These are phyloP conservation scores for Eimeria necatrix DNA, from an alignment of 169 alveolate genomes.

Conservation along the genomic window DNA sequence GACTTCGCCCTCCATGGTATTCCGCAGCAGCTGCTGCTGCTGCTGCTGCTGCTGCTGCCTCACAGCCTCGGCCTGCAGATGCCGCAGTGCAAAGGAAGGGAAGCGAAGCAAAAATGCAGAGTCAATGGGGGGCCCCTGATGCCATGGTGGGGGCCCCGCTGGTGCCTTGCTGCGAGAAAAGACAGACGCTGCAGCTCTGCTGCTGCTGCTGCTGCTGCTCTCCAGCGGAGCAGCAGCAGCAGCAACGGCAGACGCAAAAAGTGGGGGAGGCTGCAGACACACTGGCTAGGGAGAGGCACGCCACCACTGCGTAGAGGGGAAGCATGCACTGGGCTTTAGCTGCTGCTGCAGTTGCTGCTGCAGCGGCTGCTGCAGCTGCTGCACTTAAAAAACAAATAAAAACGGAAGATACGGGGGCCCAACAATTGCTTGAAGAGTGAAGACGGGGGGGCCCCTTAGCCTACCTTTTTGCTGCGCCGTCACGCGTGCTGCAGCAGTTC, in stretches of 20 bases:
- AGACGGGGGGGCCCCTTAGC: constrained; percentile 65
- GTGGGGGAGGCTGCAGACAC: constrained; percentile 8
- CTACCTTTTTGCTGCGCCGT: constrained; percentile 45
- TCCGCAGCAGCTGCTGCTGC: neutral
- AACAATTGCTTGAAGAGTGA: neutral
- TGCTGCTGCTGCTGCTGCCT: constrained; percentile 41
- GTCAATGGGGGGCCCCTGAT: constrained; percentile 25
- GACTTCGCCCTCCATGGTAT: constrained; percentile 14
- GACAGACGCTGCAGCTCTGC: constrained; percentile 12
- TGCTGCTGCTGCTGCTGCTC: constrained; percentile 39
- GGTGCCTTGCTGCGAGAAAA: neutral
- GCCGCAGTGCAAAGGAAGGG: neutral
- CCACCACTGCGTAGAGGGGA: neutral
- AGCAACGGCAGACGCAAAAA: neutral
- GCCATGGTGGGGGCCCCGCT: constrained; percentile 34
- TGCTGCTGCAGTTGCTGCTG: constrained; percentile 27
- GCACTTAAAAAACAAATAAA: constrained; percentile 1
- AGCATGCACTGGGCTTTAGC: neutral
- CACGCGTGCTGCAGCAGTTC: constrained; percentile 22
- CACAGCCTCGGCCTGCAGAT: constrained; percentile 27
- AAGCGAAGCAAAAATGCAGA: neutral
- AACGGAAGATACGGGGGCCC: neutral
- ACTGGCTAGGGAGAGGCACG: neutral
- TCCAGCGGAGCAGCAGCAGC: constrained; percentile 7
- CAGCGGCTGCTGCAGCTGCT: constrained; percentile 64